Evolutionary conservation across 345 rosid genomes (phyloP).

Genomic region (Populus ilicifolia): DNA sequence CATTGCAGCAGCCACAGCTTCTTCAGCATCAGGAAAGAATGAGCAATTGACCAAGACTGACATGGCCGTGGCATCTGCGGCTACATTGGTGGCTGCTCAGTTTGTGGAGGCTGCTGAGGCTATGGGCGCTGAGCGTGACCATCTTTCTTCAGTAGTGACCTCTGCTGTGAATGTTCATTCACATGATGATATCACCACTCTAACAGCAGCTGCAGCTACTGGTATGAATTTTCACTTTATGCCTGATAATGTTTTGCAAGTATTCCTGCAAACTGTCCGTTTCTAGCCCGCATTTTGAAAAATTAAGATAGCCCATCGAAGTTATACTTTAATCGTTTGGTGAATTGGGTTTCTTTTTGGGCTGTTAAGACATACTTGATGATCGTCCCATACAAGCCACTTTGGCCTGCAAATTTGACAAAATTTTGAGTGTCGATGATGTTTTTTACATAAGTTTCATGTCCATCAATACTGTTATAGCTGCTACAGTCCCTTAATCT

Average conservation of each 20-base stretch:
- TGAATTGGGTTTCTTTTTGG: neutral
- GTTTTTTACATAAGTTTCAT: neutral
- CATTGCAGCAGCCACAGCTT: slow-evolving; percentile 69
- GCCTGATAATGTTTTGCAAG: neutral
- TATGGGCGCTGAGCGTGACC: slow-evolving; percentile 84
- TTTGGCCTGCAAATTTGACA: neutral
- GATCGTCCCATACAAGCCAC: neutral
- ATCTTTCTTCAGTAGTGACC: slow-evolving; percentile 74
- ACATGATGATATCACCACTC: slow-evolving; percentile 75
- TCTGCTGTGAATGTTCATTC: slow-evolving; percentile 88
- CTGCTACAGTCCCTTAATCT: neutral
- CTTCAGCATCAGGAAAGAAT: slow-evolving; percentile 53
- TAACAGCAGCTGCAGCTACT: slow-evolving; percentile 97
- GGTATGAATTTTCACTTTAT: slow-evolving; percentile 32
- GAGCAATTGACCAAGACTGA: slow-evolving; percentile 70
- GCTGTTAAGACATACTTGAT: neutral
- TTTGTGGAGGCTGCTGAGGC: slow-evolving; percentile 92
- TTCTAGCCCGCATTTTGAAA: neutral
- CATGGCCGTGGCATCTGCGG: slow-evolving; percentile 89
- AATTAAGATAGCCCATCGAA: neutral
- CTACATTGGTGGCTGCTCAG: slow-evolving; percentile 94
- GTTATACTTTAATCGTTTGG: neutral
- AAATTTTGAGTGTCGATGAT: neutral
- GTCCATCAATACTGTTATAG: neutral
- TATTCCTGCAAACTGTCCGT: neutral